phyloP scores from a whole-genome alignment of 371 early-diverging fungal genomes.

The Fennellomyces sp. region DNA sequence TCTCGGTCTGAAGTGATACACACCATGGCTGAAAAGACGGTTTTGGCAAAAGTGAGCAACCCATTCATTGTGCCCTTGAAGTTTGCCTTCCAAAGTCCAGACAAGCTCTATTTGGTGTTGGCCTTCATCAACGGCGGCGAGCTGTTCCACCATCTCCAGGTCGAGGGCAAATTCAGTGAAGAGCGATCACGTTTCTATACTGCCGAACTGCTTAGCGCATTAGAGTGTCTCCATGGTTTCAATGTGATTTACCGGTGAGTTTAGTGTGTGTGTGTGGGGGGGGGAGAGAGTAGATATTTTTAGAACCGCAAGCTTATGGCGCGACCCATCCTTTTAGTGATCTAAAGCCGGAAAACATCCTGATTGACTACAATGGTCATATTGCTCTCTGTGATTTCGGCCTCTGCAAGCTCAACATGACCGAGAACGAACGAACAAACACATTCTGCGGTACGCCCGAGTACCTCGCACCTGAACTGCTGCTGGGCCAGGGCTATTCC shows the following conservation, averaged over 20 bases:
- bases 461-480: conserved; percentile 97
- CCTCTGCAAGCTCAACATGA: conserved; percentile 95
- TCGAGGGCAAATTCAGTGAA: conserved; percentile 75
- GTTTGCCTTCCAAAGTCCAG: conserved; percentile 86
- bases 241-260: conserved; percentile 84
- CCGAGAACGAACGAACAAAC: conserved; percentile 89
- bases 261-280: too few species aligned
- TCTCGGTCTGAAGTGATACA: conserved; percentile 88
- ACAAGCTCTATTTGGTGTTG: conserved; percentile 88
- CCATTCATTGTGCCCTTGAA: conserved; percentile 91
- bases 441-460: conserved; percentile 99
- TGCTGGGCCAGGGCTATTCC: conserved; percentile 93
- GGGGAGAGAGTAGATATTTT: too few species aligned
- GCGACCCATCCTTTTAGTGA: conserved; percentile 72
- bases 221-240: conserved; percentile 89
- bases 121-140: conserved; percentile 96
- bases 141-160: conserved; percentile 88
- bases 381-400: conserved; percentile 98
- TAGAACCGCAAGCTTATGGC: too few species aligned
- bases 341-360: conserved; percentile 95
- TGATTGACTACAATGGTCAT: conserved; percentile 95
- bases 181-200: conserved; percentile 73
- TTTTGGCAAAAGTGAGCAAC: conserved; percentile 81
- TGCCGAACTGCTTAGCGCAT: conserved; percentile 76
- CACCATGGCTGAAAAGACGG: conserved; percentile 90